Conservation (phyloP, 768 basidiomycete genomes). For the Lanmaoa pseudosensibilis region DNA sequence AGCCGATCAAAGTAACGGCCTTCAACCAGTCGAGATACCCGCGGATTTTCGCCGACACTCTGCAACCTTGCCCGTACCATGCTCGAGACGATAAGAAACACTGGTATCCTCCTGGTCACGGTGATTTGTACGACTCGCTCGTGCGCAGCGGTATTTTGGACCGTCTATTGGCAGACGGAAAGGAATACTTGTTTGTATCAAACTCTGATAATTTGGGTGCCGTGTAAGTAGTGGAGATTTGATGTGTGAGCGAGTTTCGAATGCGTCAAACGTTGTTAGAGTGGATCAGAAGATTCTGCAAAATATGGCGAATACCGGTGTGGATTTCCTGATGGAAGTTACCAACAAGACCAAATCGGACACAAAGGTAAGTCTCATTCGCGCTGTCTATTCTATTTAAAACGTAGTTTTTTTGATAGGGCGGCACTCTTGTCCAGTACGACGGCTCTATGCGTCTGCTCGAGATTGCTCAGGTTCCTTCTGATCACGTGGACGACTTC, state of each 20-base stretch:
- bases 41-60: conserved; percentile 85
- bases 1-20: conserved; percentile 88
- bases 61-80: conserved; percentile 78
- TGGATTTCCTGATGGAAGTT: conserved; percentile 93
- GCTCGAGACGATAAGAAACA: conserved; percentile 82
- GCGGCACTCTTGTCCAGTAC: conserved; percentile 89
- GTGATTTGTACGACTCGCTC: conserved; percentile 93
- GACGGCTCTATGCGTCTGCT: conserved; percentile 38
- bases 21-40: conserved; percentile 97
- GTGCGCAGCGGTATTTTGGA: conserved; percentile 89
- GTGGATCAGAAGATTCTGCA: conserved; percentile 83
- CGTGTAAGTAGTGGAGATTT: conserved; percentile 50
- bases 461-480: conserved; percentile 11
- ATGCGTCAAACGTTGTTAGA: conserved; percentile 33
- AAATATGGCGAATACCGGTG: conserved; percentile 78
- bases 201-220: conserved; percentile 98
- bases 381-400: neutral
- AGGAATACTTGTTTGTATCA: conserved; percentile 96
- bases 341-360: conserved; percentile 97
- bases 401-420: conserved; percentile 37
- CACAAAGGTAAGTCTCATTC: conserved; percentile 39
- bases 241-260: conserved; percentile 2
- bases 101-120: conserved; percentile 98
- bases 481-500: conserved; percentile 12
- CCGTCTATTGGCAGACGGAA: conserved; percentile 85